These are phyloP conservation scores for Xylaria bambusicola DNA, from an alignment of 495 filamentous ascomycete genomes.

Conservation along the genomic window DNA sequence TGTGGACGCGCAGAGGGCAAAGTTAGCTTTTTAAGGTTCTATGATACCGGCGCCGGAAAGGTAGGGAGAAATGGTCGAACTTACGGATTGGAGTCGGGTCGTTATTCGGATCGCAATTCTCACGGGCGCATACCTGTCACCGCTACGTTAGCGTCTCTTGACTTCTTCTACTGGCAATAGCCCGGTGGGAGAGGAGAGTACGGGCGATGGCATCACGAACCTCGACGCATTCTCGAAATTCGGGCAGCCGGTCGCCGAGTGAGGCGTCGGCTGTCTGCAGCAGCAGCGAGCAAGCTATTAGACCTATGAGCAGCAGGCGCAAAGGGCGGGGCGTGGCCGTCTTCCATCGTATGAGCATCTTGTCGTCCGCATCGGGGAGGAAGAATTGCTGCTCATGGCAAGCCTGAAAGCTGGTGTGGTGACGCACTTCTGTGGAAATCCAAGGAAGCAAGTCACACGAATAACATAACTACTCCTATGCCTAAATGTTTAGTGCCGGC, in stretches of 20 bases:
- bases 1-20: neutral
- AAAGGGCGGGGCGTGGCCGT: slow-evolving; percentile 16
- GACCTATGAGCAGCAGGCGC: slow-evolving; percentile 1
- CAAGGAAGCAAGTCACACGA: too few relatives aligned
- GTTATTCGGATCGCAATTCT: slow-evolving; percentile 68
- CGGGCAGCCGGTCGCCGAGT: slow-evolving; percentile 80
- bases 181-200: slow-evolving; percentile 21
- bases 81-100: slow-evolving; percentile 56
- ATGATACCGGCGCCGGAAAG: neutral
- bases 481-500: too few relatives aligned
- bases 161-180: neutral
- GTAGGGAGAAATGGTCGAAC: too few relatives aligned
- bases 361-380: slow-evolving; percentile 15
- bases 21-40: neutral
- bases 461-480: too few relatives aligned
- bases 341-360: slow-evolving; percentile 14
- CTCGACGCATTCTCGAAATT: slow-evolving; percentile 86
- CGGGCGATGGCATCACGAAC: slow-evolving; percentile 46
- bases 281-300: slow-evolving; percentile 24
- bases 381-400: neutral
- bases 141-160: neutral
- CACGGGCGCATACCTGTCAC: slow-evolving; percentile 71
- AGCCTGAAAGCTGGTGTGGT: slow-evolving; percentile 5
- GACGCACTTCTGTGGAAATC: too few relatives aligned
- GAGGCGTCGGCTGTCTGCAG: slow-evolving; percentile 62